Base-by-base conservation (phyloP, 352 stramenopile genomes). In the Blastocystis sp. region DNA sequence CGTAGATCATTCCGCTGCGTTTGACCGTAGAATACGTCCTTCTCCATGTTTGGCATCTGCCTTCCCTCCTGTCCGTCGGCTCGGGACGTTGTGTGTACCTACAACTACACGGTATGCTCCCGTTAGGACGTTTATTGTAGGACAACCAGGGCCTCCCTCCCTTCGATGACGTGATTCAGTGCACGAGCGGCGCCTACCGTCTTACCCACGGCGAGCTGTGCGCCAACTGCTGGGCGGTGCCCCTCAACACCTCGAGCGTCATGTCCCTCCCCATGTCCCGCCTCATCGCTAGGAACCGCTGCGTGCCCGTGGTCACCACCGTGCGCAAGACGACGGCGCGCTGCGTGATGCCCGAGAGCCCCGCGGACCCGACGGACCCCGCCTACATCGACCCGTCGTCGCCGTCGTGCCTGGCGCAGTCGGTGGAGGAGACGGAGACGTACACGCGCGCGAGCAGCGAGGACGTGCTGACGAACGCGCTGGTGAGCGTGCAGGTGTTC, bases 41-140 rank as follows among this genome's bases (percentile, higher is more conserved):
- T 1, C 94, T 95, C 78, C 94, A 93, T 80, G 91, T 93, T 17
- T 90, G 94, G 21, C 94, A 92, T 48, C 92, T 95, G 3, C 42
- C 89, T 7, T 81, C 43, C 2, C 94, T 91, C 69, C 91, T 92
- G 0, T 24, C 40, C 17, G 60, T 82, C 10, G 89, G 88, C 45
- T 90, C 89, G 0, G 93, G 93, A 87, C 91, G 94, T 61, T 94
- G 93, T 90, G 92, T 93, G 87, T 92, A 94, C 79, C 78, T 94
- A 76, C 91, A 90, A 60, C 91, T 95, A 90, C 89, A 90, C 10
- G 79, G n/a, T n/a, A n/a, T n/a, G n/a, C n/a, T n/a, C n/a, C n/a
- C n/a, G n/a, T n/a, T n/a, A n/a, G n/a, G n/a, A n/a, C n/a, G n/a
- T n/a, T 65, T 3, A 64, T 21, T 21, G 7, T 65, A 81, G 71